Evolutionary conservation across 2,329 filamentous ascomycete species (phyloP), one percentile per base, ranked within the genome.

Genomic region (Basipetospora chlamydospora): DNA sequence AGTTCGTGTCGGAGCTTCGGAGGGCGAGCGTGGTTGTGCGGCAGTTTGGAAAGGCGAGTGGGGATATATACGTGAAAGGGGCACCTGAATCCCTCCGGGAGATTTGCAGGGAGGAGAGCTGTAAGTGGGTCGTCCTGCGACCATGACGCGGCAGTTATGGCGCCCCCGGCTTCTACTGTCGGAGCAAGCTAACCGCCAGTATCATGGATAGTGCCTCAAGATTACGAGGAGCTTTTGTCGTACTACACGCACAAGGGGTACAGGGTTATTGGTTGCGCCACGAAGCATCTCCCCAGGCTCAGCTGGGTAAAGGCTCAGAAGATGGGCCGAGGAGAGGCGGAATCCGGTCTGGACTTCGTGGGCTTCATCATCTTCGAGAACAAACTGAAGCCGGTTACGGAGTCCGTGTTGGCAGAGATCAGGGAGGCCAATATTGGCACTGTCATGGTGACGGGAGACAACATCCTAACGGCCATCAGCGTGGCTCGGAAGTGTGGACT

Each of bases 341-440:
- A 98, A 56, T 80, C 73, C 3, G 67, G 77, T 22, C 70, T 98
- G 9, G 76, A 88, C 31, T 96, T 98, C 50, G 70, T 87, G 25
- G 90, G 90, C 5, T 98, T 98, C 59, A 96, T 98, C 51, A 80
- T 98, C 37, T 98, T 98, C 48, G 90, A 98, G 59, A 98, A 98
- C 61, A 98, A 98, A 59, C 63, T 98, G 42, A 98, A 98, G 56
- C 78, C 83, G 2, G 86, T 74, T 15, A 95, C 88, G 0, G 70
- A 82, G 2, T 70, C 69, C 2, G 81, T 95, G 23, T 73, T 98
- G 18, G 70, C 80, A 39, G 87, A 96, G 57, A 68, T 98, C 3
- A 69, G 74, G 22, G 66, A 79, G 36, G 88, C 92, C 6, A 81
- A 81, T 39, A 94, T 98, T 45, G 75, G 84, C 25, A 80, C 81